These are phyloP conservation scores for Monosporascus sp. DNA, from an alignment of 2,329 filamentous ascomycete genomes.

Conservation along the genomic window DNA sequence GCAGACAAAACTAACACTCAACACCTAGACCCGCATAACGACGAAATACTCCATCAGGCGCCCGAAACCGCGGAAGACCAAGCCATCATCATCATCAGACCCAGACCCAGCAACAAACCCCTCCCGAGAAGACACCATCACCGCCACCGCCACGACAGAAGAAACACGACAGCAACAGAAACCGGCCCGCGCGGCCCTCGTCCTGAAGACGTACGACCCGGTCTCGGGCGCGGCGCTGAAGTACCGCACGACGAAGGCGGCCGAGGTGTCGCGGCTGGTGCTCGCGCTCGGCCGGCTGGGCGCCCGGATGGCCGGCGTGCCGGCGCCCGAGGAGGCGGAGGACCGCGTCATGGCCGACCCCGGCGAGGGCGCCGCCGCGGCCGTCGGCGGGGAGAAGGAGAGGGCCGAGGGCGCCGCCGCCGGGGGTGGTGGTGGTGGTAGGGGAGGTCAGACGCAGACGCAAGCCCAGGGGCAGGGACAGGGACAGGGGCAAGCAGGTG, in stretches of 20 bases:
- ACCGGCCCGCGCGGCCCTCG: slow-evolving; percentile 63
- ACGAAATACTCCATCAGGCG: slow-evolving; percentile 77
- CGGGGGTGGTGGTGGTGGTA: slow-evolving; percentile 15
- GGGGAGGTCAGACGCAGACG: slow-evolving; percentile 22
- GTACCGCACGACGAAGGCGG: slow-evolving; percentile 86
- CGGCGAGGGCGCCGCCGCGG: slow-evolving; percentile 27
- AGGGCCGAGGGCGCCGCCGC: slow-evolving; percentile 4
- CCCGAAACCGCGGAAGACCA: slow-evolving; percentile 30
- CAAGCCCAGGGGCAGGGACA: slow-evolving; percentile 24
- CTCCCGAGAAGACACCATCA: slow-evolving; percentile 15
- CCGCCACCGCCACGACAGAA: slow-evolving; percentile 22
- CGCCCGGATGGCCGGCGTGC: slow-evolving; percentile 59
- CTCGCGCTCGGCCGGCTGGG: slow-evolving; percentile 71
- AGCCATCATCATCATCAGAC: slow-evolving; percentile 7
- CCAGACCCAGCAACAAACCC: slow-evolving; percentile 12
- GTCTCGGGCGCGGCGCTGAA: slow-evolving; percentile 77
- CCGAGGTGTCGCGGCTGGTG: slow-evolving; percentile 81
- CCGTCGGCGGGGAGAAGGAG: slow-evolving; percentile 17
- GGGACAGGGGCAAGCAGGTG: slow-evolving; percentile 15
- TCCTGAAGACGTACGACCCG: slow-evolving; percentile 87
- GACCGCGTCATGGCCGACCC: slow-evolving; percentile 39
- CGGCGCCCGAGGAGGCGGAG: slow-evolving; percentile 26
- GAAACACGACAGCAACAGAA: slow-evolving; percentile 16
- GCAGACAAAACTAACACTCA: slow-evolving; percentile 9
- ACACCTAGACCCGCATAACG: slow-evolving; percentile 73